phyloP scores from a whole-genome alignment of 352 stramenopile genomes.

The Sclerospora graminicola region DNA sequence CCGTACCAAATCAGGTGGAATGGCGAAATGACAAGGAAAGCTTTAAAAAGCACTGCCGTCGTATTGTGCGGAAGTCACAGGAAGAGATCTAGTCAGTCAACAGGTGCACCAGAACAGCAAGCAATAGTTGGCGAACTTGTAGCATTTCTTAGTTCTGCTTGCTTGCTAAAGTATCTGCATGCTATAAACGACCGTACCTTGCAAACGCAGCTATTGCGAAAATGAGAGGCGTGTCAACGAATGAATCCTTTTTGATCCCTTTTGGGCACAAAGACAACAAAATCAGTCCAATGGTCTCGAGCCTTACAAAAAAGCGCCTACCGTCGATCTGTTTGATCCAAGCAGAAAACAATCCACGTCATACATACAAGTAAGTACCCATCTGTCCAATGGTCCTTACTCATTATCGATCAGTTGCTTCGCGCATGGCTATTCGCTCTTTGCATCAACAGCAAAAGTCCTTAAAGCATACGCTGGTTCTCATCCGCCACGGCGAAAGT shows the following conservation, averaged over 20 bases:
- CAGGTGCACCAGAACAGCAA: neutral
- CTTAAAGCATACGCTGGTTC: constrained; percentile 77
- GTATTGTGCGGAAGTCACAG: constrained; percentile 88
- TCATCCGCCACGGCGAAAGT: constrained; percentile 90
- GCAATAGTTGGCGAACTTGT: neutral
- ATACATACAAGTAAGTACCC: no score
- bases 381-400: constrained; percentile 52
- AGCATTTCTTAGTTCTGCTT: neutral
- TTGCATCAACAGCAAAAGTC: constrained; percentile 53
- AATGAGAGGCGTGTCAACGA: constrained; percentile 2
- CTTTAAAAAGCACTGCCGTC: constrained; percentile 90
- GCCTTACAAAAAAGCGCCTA: neutral
- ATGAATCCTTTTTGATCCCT: no score
- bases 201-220: constrained; percentile 1
- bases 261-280: no score
- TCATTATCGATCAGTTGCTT: constrained; percentile 39
- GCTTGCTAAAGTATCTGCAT: constrained; percentile 1
- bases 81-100: constrained; percentile 79
- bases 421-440: constrained; percentile 20
- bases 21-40: constrained; percentile 87
- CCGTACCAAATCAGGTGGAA: constrained; percentile 48
- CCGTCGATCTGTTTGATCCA: no score
- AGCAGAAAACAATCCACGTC: constrained; percentile 26
- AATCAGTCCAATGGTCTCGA: no score
- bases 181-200: constrained; percentile 18